Evolutionary conservation across 768 basidiomycete species (phyloP).

Genomic region (Boletus bicolor): DNA sequence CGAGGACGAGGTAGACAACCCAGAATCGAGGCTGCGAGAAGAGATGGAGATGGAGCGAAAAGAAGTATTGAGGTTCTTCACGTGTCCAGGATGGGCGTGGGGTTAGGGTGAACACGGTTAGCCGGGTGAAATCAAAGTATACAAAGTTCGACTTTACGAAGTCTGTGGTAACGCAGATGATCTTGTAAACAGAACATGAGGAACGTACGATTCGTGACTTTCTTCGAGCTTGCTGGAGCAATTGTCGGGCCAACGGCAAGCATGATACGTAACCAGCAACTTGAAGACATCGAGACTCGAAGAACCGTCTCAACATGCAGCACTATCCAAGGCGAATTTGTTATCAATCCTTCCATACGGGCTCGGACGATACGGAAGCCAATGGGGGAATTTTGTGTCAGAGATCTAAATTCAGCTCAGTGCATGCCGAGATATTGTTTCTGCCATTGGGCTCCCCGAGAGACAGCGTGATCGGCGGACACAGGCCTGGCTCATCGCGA

Average conservation of each 20-base stretch:
- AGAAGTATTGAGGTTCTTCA: slow-evolving; percentile 18
- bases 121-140: slow-evolving; percentile 12
- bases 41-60: slow-evolving; percentile 17
- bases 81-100: slow-evolving; percentile 8
- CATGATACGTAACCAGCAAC: too few species aligned
- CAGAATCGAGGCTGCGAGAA: slow-evolving; percentile 7
- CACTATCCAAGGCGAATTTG: slow-evolving; percentile 31
- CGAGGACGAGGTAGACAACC: not conserved
- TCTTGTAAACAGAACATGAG: slow-evolving; percentile 6
- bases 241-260: not conserved
- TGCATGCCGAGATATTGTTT: too few species aligned
- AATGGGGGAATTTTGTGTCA: too few species aligned
- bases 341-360: slow-evolving; percentile 41
- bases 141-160: slow-evolving; percentile 15
- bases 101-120: slow-evolving; percentile 16
- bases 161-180: slow-evolving; percentile 14
- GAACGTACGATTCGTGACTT: not conserved
- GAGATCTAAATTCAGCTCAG: too few species aligned
- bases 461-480: too few species aligned
- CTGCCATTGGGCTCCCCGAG: too few species aligned
- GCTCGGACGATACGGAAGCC: too few species aligned
- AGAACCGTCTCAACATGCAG: not conserved
- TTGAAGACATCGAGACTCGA: too few species aligned
- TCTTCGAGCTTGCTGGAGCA: not conserved
- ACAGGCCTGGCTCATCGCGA: too few species aligned